A percentile compares a stretch with the other conserved stretches of the same genome.
phyloP scores from a whole-genome alignment of 495 filamentous ascomycete species.

The Hyaloscypha hepaticicola region DNA sequence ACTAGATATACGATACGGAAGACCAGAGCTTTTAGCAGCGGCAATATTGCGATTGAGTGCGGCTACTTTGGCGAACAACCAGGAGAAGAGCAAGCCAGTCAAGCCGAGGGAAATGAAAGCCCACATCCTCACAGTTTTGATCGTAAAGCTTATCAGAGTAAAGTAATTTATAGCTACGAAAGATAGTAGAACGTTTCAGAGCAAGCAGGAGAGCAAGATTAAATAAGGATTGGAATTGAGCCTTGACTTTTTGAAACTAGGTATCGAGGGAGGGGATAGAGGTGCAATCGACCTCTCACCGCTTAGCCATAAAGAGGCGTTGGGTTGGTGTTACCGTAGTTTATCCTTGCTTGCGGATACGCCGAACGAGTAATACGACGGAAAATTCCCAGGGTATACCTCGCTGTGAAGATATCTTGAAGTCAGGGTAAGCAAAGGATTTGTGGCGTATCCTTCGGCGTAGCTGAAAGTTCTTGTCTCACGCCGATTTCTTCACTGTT shows the following conservation, averaged over 20 bases:
- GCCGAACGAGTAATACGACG: not conserved
- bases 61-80: slow-evolving; percentile 5
- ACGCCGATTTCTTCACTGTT: no score
- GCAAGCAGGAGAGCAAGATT: not conserved
- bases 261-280: not conserved
- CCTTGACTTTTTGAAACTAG: not conserved
- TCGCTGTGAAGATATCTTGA: not conserved
- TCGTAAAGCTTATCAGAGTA: not conserved
- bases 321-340: not conserved
- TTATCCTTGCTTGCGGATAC: not conserved
- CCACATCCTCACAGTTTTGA: not conserved
- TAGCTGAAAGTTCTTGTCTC: no score
- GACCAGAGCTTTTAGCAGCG: slow-evolving; percentile 16
- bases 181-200: not conserved
- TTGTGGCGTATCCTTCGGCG: not conserved
- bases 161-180: no score
- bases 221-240: not conserved
- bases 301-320: not conserved
- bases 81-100: not conserved
- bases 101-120: slow-evolving; percentile 5
- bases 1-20: slow-evolving; percentile 22
- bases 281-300: not conserved
- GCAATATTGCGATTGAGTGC: slow-evolving; percentile 15
- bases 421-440: not conserved
- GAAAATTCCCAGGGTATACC: not conserved